phyloP scores from a whole-genome alignment of 23 red algal species.

The Gracilaria domingensis region DNA sequence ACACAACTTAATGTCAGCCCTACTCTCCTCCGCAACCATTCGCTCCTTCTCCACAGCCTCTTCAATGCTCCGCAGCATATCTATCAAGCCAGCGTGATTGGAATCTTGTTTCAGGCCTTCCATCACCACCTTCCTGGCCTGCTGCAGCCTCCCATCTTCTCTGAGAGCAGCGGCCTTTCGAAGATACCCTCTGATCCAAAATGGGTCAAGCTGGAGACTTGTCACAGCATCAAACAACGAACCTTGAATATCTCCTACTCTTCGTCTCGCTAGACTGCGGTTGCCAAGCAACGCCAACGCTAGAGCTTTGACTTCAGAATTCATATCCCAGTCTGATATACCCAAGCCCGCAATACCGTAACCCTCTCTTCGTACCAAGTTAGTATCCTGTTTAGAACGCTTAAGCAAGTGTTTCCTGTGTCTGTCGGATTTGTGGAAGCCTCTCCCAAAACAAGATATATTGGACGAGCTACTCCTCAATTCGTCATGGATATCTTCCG shows the following conservation, averaged over 20 bases:
- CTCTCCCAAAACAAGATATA: slow-evolving; percentile 28
- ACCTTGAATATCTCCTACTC: slow-evolving; percentile 37
- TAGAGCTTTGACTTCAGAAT: slow-evolving; percentile 44
- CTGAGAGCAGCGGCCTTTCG: slow-evolving; percentile 65
- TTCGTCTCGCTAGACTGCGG: slow-evolving; percentile 57
- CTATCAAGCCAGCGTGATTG: slow-evolving; percentile 58
- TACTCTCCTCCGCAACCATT: slow-evolving; percentile 8
- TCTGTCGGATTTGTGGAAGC: slow-evolving; percentile 25
- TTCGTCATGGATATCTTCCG: not conserved
- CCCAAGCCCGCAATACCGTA: slow-evolving; percentile 29
- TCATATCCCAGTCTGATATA: slow-evolving; percentile 51
- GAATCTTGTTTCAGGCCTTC: slow-evolving; percentile 56
- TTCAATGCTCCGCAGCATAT: slow-evolving; percentile 61
- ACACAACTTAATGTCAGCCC: not conserved
- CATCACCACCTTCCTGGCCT: slow-evolving; percentile 38
- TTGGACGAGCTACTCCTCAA: not conserved
- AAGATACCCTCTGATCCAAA: slow-evolving; percentile 79
- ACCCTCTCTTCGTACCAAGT: not conserved
- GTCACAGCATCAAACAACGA: slow-evolving; percentile 65
- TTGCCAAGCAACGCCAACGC: slow-evolving; percentile 73
- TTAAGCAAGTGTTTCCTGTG: slow-evolving; percentile 6
- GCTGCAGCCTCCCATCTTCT: slow-evolving; percentile 44
- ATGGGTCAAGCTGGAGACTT: slow-evolving; percentile 59
- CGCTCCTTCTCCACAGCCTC: not conserved
- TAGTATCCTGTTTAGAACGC: slow-evolving; percentile 21